phyloP scores from a whole-genome alignment of 2,329 filamentous ascomycete genomes.

The Macroventuria anomochaeta region DNA sequence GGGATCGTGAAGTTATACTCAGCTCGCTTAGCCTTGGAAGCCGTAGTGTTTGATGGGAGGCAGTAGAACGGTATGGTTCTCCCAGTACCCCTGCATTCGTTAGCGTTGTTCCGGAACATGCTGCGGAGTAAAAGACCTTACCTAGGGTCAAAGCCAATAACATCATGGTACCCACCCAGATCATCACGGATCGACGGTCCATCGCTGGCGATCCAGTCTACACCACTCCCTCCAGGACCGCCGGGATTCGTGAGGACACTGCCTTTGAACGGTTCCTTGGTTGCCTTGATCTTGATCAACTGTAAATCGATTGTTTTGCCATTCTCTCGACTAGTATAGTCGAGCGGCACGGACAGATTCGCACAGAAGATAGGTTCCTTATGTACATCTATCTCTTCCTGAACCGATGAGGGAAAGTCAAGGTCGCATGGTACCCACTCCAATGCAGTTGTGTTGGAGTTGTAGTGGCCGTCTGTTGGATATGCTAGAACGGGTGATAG shows the following conservation, averaged over 20 bases:
- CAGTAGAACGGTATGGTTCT: slow-evolving; percentile 23
- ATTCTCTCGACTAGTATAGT: slow-evolving; percentile 38
- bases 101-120: not conserved
- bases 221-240: slow-evolving; percentile 36
- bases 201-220: slow-evolving; percentile 8
- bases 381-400: slow-evolving; percentile 1
- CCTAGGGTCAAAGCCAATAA: slow-evolving; percentile 22
- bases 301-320: slow-evolving; percentile 34
- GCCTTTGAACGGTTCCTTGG: slow-evolving; percentile 36
- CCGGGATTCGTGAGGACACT: slow-evolving; percentile 46
- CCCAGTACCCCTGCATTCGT: slow-evolving; percentile 21
- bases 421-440: slow-evolving; percentile 20
- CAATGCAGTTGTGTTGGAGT: slow-evolving; percentile 2
- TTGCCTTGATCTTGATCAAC: slow-evolving; percentile 35
- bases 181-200: slow-evolving; percentile 9
- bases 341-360: slow-evolving; percentile 44
- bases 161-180: slow-evolving; percentile 18
- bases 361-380: slow-evolving; percentile 30
- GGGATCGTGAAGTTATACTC: slow-evolving; percentile 22
- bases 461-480: not conserved
- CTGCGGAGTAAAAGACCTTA: not conserved
- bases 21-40: slow-evolving; percentile 6
- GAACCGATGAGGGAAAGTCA: slow-evolving; percentile 7
- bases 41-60: slow-evolving; percentile 11
- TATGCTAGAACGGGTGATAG: slow-evolving; percentile 5